Conservation (phyloP, 1,284 basidiomycete genomes). For the Apiotrichum domesticum region DNA sequence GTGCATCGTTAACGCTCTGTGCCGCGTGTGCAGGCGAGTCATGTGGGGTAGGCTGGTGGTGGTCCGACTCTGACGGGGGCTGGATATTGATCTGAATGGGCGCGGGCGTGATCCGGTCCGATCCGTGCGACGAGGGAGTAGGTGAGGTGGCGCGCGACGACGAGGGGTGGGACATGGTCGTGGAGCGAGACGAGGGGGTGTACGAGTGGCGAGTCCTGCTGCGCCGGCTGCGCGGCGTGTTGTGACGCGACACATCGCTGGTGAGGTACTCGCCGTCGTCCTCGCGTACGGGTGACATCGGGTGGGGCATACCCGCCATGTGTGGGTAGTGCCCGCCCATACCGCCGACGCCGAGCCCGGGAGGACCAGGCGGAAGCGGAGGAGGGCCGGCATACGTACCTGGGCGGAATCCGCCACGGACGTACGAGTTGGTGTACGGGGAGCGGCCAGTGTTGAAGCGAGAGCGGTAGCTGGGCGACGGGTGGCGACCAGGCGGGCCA, state of each 20-base stretch:
- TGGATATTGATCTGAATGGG: constrained; percentile 5
- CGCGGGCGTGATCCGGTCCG: neutral
- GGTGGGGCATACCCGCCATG: neutral
- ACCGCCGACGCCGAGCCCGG: neutral
- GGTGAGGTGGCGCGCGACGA: neutral
- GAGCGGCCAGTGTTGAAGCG: neutral
- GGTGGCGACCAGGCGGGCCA: no score
- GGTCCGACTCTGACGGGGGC: neutral
- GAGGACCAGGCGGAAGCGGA: neutral
- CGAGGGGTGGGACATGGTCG: no score
- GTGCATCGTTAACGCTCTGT: neutral
- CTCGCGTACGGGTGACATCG: neutral
- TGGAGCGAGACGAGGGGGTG: neutral
- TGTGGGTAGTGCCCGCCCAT: neutral
- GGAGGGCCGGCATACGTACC: neutral
- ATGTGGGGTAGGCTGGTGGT: neutral
- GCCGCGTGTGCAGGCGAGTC: neutral
- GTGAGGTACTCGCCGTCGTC: neutral
- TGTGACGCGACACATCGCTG: neutral
- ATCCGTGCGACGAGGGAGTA: neutral
- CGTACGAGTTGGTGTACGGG: neutral
- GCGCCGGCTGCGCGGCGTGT: neutral
- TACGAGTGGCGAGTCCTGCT: neutral
- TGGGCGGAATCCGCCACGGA: neutral
- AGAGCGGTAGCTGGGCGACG: neutral